These are phyloP conservation scores for Myxozyma neotropica DNA, from an alignment of 805 yeast genomes.

Conservation along the genomic window DNA sequence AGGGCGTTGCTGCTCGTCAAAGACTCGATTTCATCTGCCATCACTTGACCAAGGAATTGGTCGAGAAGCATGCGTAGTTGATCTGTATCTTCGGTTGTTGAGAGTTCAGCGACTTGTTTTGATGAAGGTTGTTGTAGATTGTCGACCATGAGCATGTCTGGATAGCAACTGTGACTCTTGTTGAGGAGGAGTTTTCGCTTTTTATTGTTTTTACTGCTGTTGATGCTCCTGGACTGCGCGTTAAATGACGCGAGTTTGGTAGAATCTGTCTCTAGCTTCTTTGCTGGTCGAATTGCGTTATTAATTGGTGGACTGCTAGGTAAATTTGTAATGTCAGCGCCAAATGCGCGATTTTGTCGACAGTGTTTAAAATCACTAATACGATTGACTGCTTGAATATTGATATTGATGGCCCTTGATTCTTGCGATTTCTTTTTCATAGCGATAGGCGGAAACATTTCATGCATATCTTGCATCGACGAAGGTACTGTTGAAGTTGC, in stretches of 20 bases:
- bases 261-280: neutral
- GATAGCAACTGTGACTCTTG: no score
- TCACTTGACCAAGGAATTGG: neutral
- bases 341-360: neutral
- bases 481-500: slow-evolving; percentile 5
- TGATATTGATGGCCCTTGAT: neutral
- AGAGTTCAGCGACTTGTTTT: neutral
- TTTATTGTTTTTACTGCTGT: neutral
- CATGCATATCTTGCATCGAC: slow-evolving; percentile 5
- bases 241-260: neutral
- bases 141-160: neutral
- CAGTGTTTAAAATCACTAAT: neutral
- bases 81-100: neutral
- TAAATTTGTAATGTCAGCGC: slow-evolving; percentile 4
- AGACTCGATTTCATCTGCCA: slow-evolving; percentile 2
- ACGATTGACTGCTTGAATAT: neutral
- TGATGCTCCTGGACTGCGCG: neutral
- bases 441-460: slow-evolving; percentile 6
- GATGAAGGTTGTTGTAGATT: neutral
- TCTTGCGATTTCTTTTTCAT: neutral
- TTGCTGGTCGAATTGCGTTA: neutral
- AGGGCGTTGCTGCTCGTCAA: slow-evolving; percentile 1
- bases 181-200: no score
- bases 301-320: slow-evolving; percentile 10
- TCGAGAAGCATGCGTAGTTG: neutral